These are phyloP conservation scores for Populus deltoides DNA, from an alignment of 345 rosid genomes.

Conservation along the genomic window DNA sequence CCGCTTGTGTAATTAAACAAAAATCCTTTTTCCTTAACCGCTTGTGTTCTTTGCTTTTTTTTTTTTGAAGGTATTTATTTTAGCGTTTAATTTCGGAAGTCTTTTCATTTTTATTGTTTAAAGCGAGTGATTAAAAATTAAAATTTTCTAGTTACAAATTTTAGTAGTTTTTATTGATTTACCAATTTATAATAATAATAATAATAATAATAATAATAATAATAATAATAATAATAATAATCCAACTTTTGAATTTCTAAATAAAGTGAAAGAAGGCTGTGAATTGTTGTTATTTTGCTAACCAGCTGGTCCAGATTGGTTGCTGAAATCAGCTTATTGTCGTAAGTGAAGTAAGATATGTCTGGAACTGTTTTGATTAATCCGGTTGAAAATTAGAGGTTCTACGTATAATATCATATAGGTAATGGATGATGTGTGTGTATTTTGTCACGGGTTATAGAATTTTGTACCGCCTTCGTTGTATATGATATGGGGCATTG, in stretches of 20 bases:
- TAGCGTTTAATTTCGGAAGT: neutral
- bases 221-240: neutral
- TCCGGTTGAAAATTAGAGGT: neutral
- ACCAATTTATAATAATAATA: neutral
- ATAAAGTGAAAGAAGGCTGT: neutral
- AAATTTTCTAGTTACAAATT: no score
- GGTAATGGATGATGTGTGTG: neutral
- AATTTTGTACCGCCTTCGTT: neutral
- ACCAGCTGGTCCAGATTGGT: neutral
- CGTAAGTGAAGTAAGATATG: neutral
- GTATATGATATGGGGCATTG: neutral
- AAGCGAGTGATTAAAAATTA: neutral
- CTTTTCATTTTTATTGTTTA: neutral
- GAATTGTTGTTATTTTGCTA: neutral
- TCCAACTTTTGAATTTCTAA: neutral
- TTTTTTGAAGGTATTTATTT: neutral
- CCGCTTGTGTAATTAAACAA: no score
- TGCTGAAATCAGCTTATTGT: neutral
- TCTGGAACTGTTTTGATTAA: neutral
- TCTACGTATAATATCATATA: neutral
- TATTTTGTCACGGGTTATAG: neutral
- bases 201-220: no score
- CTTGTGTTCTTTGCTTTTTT: neutral
- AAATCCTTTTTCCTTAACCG: neutral
- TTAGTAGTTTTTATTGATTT: neutral